Evolutionary conservation across 768 basidiomycete genomes (phyloP).

Genomic region (Russula olivacea): DNA sequence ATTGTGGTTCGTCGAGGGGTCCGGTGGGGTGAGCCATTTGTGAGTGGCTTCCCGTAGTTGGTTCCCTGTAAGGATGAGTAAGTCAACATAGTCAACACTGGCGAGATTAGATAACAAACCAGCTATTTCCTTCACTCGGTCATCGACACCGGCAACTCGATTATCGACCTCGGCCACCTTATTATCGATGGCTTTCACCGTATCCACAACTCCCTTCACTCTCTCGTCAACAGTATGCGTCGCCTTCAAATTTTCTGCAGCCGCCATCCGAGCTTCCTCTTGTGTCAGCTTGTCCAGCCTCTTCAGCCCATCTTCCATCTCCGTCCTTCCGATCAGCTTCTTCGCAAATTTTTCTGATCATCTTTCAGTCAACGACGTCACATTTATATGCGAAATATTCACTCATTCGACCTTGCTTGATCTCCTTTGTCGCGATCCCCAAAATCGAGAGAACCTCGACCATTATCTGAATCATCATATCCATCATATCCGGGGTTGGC

Average conservation of each 20-base stretch:
- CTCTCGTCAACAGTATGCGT: neutral
- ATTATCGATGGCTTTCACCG: neutral
- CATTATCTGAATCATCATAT: neutral
- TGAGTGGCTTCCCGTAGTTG: neutral
- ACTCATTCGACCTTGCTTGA: neutral
- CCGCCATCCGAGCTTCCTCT: neutral
- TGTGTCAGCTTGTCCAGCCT: neutral
- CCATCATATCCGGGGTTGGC: neutral
- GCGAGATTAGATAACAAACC: neutral
- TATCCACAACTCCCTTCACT: neutral
- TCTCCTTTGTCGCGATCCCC: neutral
- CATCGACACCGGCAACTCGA: neutral
- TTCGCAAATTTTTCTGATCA: neutral
- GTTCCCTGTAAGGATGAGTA: neutral
- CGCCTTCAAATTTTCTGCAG: neutral
- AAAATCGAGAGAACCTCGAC: neutral
- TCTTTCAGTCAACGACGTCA: neutral
- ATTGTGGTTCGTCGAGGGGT: constrained; percentile 7
- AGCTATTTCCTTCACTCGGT: neutral
- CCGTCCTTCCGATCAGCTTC: neutral
- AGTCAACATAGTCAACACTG: neutral
- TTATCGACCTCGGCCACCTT: neutral
- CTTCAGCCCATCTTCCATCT: neutral
- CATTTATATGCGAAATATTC: neutral
- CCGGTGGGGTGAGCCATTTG: constrained; percentile 8